Evolutionary conservation across 2,329 filamentous ascomycete species (phyloP), one percentile per base, ranked within the genome.

Genomic region (Metarhizium brunneum): DNA sequence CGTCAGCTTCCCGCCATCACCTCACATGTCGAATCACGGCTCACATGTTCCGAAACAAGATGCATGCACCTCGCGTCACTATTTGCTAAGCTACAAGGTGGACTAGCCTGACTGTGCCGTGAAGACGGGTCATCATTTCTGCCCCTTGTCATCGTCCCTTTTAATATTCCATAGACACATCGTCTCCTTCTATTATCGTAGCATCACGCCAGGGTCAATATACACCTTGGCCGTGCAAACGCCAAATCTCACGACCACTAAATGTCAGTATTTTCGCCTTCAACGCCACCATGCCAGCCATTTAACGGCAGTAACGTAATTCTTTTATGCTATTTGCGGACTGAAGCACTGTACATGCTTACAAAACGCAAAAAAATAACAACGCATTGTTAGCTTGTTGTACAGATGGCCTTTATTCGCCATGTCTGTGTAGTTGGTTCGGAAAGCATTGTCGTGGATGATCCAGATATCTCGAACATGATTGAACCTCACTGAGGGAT

Each of bases 401-500:
- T 30, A 13, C 25, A 45, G n/a, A 30, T 14, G 20, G 7, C 7
- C 3, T 2, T 10, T 20, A 30, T 6, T 25, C 8, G 11, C 45
- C 3, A 48, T 16, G 30, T 29, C 18, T 30, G 20, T 30, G 3
- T 30, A 48, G 45, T 13, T 47, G 43, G 13, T 18, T 45, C 42
- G 6, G n/a, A 48, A 30, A 48, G 11, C 3, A 48, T 48, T 29
- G 45, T 30, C 45, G 45, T n/a, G 45, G 14, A 29, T 47, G 50
- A 62, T 54, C 49, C 49, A 47, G 42, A 11, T 29, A 52, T 59
- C 42, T 62, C 57, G 51, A 13, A 35, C 45, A 54, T 47, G 35
- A 30, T 30, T 29, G 45, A 14, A n/a, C 20, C 45, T 48, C 25
- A 18, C 20, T 2, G 18, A 14, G 14, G 13, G 47, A 7, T 8